phyloP scores from a whole-genome alignment of 495 filamentous ascomycete genomes.

The Xylaria grammica region DNA sequence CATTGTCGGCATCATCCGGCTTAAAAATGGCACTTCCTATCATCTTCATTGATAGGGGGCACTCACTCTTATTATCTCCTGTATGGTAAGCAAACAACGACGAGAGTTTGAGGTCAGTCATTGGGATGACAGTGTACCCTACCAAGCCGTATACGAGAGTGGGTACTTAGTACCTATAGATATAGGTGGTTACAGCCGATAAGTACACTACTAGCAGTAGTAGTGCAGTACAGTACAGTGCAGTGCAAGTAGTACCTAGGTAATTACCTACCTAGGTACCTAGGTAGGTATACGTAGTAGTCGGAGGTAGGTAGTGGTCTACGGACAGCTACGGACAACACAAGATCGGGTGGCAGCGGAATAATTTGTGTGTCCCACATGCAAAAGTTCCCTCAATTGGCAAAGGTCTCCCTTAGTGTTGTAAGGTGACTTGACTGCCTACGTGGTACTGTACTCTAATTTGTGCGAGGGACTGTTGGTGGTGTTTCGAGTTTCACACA shows the following conservation, averaged over 20 bases:
- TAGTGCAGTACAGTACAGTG: too few relatives aligned
- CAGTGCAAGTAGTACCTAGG: too few relatives aligned
- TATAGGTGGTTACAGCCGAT: too few relatives aligned
- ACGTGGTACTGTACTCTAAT: neutral
- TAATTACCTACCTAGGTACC: too few relatives aligned
- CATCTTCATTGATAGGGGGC: neutral
- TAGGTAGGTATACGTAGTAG: too few relatives aligned
- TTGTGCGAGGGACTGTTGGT: neutral
- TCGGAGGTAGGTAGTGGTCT: too few relatives aligned
- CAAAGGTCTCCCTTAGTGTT: neutral
- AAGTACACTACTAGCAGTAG: too few relatives aligned
- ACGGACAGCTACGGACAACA: too few relatives aligned
- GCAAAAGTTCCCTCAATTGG: too few relatives aligned
- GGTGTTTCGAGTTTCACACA: neutral
- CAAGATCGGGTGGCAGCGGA: neutral
- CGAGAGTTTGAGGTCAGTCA: neutral
- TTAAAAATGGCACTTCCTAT: neutral
- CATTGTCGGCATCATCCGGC: neutral
- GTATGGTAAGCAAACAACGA: constrained; percentile 2
- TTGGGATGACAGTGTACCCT: neutral
- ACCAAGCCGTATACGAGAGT: too few relatives aligned
- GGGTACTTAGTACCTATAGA: too few relatives aligned
- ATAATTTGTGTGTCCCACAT: neutral
- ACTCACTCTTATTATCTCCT: too few relatives aligned
- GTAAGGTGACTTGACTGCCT: neutral